Percentiles rank a stretch among this genome's conserved stretches.
Conservation (phyloP, 495 filamentous ascomycete genomes). For the Chaetomium fimeti region DNA sequence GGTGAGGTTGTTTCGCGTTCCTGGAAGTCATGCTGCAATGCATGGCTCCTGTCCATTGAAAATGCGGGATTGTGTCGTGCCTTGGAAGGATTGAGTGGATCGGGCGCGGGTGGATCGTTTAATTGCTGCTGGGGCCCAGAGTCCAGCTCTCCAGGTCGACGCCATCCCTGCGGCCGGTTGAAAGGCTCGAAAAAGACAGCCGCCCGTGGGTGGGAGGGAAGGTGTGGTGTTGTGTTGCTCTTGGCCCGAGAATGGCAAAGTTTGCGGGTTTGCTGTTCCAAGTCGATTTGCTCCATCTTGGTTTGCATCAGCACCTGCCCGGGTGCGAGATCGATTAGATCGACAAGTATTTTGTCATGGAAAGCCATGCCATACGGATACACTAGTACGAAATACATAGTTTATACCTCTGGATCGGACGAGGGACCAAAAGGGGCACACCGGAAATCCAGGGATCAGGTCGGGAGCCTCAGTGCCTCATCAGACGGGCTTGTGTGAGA, state of each 20-base stretch:
- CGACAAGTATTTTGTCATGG: too few relatives aligned
- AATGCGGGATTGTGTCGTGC: constrained; percentile 6
- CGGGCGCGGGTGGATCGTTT: constrained; percentile 7
- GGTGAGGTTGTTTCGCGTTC: constrained; percentile 9
- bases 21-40: constrained; percentile 11
- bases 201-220: background rate
- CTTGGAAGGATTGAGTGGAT: constrained; percentile 12
- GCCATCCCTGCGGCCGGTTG: constrained; percentile 9
- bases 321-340: too few relatives aligned
- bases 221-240: constrained; percentile 8
- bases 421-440: background rate
- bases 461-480: constrained; percentile 10
- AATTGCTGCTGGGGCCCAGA: constrained; percentile 9
- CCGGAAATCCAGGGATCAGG: background rate
- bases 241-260: background rate
- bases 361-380: too few relatives aligned
- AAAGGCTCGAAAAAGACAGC: constrained; percentile 2
- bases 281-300: background rate
- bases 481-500: constrained; percentile 1
- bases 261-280: background rate
- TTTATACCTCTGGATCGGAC: constrained; percentile 1
- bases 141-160: background rate
- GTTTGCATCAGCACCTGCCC: too few relatives aligned
- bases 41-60: constrained; percentile 13
- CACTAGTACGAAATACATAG: too few relatives aligned